Percentiles rank a stretch among this genome's conserved stretches.
Evolutionary conservation across 495 filamentous ascomycete species (phyloP).

Genomic region (Immersiella caudata): DNA sequence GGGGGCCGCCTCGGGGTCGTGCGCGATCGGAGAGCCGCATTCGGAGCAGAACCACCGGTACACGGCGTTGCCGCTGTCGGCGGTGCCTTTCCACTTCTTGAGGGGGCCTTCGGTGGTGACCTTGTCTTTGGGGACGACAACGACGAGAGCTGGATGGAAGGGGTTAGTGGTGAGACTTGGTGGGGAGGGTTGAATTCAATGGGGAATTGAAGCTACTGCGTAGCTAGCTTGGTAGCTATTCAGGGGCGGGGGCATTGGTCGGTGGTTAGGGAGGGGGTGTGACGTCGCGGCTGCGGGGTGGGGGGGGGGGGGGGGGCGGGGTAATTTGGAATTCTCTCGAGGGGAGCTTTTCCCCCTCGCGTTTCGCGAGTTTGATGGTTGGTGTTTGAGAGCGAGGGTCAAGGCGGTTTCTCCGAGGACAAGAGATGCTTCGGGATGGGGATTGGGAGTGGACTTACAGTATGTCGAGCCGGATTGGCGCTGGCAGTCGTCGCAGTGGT

Average conservation of each 20-base stretch:
- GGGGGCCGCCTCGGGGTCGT: constrained; percentile 68
- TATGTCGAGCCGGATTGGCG: constrained; percentile 70
- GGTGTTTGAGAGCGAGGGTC: background rate
- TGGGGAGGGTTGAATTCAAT: background rate
- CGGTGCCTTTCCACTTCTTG: constrained; percentile 62
- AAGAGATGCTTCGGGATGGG: constrained; percentile 4
- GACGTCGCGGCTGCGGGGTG: background rate
- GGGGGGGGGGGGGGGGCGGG: background rate
- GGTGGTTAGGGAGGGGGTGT: background rate
- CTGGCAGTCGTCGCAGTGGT: constrained; percentile 75
- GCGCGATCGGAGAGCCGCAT: constrained; percentile 70
- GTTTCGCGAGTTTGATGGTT: background rate
- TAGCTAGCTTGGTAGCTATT: too few species aligned
- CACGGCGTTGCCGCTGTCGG: constrained; percentile 59
- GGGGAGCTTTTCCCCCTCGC: background rate
- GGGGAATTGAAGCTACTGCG: background rate
- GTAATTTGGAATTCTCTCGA: background rate
- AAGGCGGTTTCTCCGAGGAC: background rate
- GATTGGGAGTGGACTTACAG: constrained; percentile 47
- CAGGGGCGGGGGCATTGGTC: background rate
- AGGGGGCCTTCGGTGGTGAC: constrained; percentile 62
- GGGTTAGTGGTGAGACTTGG: background rate
- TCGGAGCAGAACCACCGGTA: constrained; percentile 70
- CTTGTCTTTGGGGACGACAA: constrained; percentile 65
- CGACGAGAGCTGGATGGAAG: constrained; percentile 57